Evolutionary conservation across 441 rosid species (phyloP), one percentile per base, ranked within the genome.

Genomic region (Sinapis alba): DNA sequence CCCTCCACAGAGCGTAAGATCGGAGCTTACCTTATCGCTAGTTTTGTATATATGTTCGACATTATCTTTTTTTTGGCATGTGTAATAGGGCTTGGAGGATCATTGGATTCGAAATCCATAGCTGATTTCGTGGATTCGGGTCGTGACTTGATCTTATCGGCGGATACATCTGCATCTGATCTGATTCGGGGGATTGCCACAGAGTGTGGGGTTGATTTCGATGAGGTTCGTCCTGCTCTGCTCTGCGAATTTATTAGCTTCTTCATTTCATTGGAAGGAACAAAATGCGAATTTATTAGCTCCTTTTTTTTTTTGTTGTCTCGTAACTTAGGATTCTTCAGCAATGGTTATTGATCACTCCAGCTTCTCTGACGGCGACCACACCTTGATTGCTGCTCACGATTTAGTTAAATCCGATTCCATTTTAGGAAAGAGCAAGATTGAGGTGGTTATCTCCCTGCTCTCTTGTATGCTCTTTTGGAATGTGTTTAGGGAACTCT

Each of bases 161-260:
- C 86, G 28, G 97, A 93, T 85, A 82, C 78, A 2, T 81, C 81
- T 69, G 88, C 97, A 2, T 91, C 96, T 65, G 92, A 89, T 84
- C 76, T 91, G 76, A 87, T 88, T 47, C 82, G 83, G 18, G 85
- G 85, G 1, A 83, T 91, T 26, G 91, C 91, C 20, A 82, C 89
- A 0, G 96, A 93, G 71, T 87, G 91, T 58, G 98, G 96, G 9
- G 91, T 87, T 75, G 96, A 87, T 74, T 91, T 91, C 69, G 94
- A 89, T 5, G 97, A 91, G 94, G 96, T 91, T n/a, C n/a, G 82
- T 80, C 12, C n/a, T n/a, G n/a, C n/a, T n/a, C n/a, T n/a, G n/a
- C n/a, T n/a, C n/a, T n/a, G n/a, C n/a, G n/a, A n/a, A n/a, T n/a
- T n/a, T n/a, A n/a, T n/a, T n/a, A n/a, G n/a, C n/a, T n/a, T n/a